Evolutionary conservation across 78 protist genomes (phyloP), one percentile per base, ranked within the genome.

Genomic region (Mastigamoeba balamuthi): DNA sequence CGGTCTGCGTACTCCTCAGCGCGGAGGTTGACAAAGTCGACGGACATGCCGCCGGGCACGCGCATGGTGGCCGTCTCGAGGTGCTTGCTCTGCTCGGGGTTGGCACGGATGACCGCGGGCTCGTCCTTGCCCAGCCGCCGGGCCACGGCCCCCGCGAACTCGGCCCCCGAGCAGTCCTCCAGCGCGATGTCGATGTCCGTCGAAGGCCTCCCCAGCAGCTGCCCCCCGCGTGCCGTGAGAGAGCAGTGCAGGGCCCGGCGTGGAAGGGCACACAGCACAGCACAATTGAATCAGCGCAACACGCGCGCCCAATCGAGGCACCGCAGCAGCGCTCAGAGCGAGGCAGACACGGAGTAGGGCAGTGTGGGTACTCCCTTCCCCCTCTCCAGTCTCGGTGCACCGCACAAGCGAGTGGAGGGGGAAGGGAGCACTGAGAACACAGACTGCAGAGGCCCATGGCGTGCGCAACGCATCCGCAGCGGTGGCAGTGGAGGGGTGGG

Each of bases 11-110:
- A 94, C 25, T 74, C 71, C 39, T 93, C 98, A 0, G 88, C 37
- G 2, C 98, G 27, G n/a, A 95, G 80, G 70, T 94, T 92, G 52
- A 90, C 95, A n/a, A 96, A 84, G 66, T 96, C 99, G 35, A 96
- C 41, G 74, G 72, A 76, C 48, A 80, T 44, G 35, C 80, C 90
- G 17, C 58, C 58, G 35, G 68, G 66, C 6, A 94, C 44, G 29
- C 40, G 68, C 66, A 79, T 80, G n/a, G 93, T 74, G 17, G 94
- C 96, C 29, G 96, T 91, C 66, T 94, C 97, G 1, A 95, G 53
- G 72, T 95, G 98, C 69, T 94, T 94, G 33, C 94, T 86, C 70
- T 94, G 87, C 2, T 91, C 94, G 1, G 97, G 97, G 69, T 92
- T 90, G 28, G 77, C 67, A 40, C 83, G 68, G 74, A 93, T 90